Evolutionary conservation across 73 alveolate species (phyloP).

Genomic region (Halteria grandinella): DNA sequence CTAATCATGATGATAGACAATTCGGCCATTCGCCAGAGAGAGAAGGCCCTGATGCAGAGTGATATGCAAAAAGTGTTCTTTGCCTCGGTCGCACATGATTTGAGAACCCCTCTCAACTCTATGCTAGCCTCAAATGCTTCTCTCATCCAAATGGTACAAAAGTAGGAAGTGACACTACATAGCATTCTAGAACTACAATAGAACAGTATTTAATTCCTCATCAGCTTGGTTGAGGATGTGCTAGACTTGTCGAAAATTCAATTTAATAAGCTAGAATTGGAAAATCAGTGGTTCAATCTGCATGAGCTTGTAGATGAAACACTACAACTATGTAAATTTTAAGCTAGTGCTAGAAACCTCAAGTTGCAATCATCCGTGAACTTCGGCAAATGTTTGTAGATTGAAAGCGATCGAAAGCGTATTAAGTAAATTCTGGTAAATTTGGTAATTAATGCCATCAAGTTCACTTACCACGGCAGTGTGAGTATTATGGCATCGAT

Average conservation of each 20-base stretch:
- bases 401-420: too few species aligned
- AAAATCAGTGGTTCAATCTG: not conserved
- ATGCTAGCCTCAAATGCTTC: not conserved
- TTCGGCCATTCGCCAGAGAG: not conserved
- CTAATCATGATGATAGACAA: constrained; percentile 12
- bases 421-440: too few species aligned
- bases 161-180: not conserved
- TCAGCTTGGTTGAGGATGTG: constrained; percentile 13
- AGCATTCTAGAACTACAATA: not conserved
- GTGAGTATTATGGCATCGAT: too few species aligned
- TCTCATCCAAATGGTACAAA: not conserved
- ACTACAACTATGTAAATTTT: not conserved
- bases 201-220: not conserved
- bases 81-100: constrained; percentile 40
- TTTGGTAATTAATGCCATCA: too few species aligned
- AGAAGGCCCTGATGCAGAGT: not conserved
- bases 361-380: too few species aligned
- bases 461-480: too few species aligned
- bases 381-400: too few species aligned
- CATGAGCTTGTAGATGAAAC: not conserved
- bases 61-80: constrained; percentile 8
- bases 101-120: constrained; percentile 26
- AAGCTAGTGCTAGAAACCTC: not conserved
- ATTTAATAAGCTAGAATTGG: not conserved
- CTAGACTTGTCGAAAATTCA: not conserved